Percentiles rank a stretch among this genome's conserved stretches.
These are phyloP conservation scores for Lactarius deliciosus DNA, from an alignment of 768 basidiomycete species.

Conservation along the genomic window DNA sequence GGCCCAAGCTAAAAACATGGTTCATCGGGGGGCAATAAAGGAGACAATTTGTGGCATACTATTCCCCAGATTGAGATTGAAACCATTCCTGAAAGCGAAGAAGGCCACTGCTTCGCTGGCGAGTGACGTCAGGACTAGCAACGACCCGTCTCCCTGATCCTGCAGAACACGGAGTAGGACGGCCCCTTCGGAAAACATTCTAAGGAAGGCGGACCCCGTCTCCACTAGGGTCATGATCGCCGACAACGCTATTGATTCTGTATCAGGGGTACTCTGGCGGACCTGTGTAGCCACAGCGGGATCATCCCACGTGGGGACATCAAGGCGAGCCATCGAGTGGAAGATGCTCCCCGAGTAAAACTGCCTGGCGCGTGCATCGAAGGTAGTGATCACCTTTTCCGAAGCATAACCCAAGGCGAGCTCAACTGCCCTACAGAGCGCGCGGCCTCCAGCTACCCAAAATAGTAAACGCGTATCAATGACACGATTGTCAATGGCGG, in stretches of 20 bases:
- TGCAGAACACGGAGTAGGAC: slow-evolving; percentile 59
- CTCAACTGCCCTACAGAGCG: slow-evolving; percentile 48
- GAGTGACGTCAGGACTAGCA: slow-evolving; percentile 60
- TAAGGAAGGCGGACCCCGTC: slow-evolving; percentile 46
- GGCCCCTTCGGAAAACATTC: slow-evolving; percentile 55
- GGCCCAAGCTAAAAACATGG: slow-evolving; percentile 53
- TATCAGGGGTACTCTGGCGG: slow-evolving; percentile 37
- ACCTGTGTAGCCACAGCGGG: slow-evolving; percentile 61
- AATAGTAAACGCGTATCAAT: slow-evolving; percentile 24
- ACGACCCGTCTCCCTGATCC: slow-evolving; percentile 59
- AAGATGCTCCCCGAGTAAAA: slow-evolving; percentile 66
- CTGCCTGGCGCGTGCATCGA: slow-evolving; percentile 57
- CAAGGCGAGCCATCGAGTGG: slow-evolving; percentile 64
- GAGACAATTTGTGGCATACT: not conserved
- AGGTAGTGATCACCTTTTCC: slow-evolving; percentile 44
- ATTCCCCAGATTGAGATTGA: slow-evolving; percentile 4
- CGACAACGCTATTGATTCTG: slow-evolving; percentile 56
- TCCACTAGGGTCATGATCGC: slow-evolving; percentile 48
- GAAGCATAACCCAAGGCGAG: slow-evolving; percentile 48
- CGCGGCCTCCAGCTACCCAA: slow-evolving; percentile 44
- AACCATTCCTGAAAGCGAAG: slow-evolving; percentile 21
- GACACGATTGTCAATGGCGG: slow-evolving; percentile 24
- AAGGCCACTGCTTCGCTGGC: slow-evolving; percentile 49
- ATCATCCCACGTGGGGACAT: slow-evolving; percentile 74
- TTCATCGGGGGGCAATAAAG: not conserved